Evolutionary conservation across 352 stramenopile genomes (phyloP).

Genomic region (Phytophthora brassicae): DNA sequence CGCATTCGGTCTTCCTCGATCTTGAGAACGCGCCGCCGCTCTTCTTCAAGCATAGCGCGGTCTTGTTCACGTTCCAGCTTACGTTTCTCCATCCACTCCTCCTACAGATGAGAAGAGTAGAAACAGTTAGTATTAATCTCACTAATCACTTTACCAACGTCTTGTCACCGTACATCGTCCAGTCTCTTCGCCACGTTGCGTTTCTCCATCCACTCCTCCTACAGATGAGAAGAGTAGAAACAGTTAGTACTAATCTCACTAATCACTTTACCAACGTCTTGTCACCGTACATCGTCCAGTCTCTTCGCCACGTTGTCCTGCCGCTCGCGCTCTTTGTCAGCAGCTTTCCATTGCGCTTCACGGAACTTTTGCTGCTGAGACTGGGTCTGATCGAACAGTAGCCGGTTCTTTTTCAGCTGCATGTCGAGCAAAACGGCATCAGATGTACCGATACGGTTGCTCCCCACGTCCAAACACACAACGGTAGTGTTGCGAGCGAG

Average conservation of each 20-base stretch:
- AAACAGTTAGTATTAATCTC: slow-evolving; percentile 2
- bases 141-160: neutral
- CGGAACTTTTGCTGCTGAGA: slow-evolving; percentile 46
- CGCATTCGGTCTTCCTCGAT: slow-evolving; percentile 67
- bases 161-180: slow-evolving; percentile 46
- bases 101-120: slow-evolving; percentile 42
- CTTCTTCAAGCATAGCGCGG: slow-evolving; percentile 43
- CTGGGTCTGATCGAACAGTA: slow-evolving; percentile 42
- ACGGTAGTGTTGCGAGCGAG: slow-evolving; percentile 58
- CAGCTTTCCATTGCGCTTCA: slow-evolving; percentile 51
- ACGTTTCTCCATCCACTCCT: slow-evolving; percentile 78
- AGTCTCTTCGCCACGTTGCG: slow-evolving; percentile 45
- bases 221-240: too few relatives aligned
- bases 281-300: slow-evolving; percentile 49
- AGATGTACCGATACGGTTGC: slow-evolving; percentile 65
- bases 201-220: too few relatives aligned
- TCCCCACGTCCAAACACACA: slow-evolving; percentile 78
- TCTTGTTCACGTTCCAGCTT: slow-evolving; percentile 58
- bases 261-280: neutral
- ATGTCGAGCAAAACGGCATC: slow-evolving; percentile 55
- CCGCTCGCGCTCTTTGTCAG: slow-evolving; percentile 48
- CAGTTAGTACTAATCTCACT: neutral
- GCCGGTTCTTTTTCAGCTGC: slow-evolving; percentile 55
- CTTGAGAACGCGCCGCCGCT: slow-evolving; percentile 55
- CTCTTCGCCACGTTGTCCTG: slow-evolving; percentile 53